Evolutionary conservation across 108 stramenopile species (phyloP).

Genomic region (Pseudonitzschia multiseries): DNA sequence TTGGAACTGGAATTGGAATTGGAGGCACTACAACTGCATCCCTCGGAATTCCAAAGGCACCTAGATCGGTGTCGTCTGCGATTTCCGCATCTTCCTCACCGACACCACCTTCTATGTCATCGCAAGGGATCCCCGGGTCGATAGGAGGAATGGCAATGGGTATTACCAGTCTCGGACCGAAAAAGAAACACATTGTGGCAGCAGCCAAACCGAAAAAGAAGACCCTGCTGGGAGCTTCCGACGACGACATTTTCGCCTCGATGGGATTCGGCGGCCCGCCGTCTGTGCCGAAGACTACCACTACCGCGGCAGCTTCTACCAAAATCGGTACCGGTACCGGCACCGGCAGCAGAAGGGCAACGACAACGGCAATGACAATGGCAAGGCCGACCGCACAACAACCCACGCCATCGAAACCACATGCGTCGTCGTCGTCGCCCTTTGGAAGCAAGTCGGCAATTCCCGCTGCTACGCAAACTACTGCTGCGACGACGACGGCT

Average conservation of each 20-base stretch:
- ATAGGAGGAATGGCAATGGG: constrained; percentile 1
- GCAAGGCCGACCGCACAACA: neutral
- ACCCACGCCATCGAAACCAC: neutral
- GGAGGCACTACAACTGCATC: no score
- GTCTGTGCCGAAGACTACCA: no score
- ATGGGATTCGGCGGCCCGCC: constrained; percentile 43
- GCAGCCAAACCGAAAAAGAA: constrained; percentile 14
- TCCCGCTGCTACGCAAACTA: neutral
- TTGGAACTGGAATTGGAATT: no score
- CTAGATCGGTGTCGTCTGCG: neutral
- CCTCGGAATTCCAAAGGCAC: no score
- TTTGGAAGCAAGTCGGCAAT: neutral
- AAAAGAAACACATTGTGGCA: neutral
- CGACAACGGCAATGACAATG: neutral
- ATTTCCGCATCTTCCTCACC: constrained; percentile 1
- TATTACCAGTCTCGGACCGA: constrained; percentile 26
- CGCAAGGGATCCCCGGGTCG: neutral
- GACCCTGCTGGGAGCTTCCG: constrained; percentile 9
- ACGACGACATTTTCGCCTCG: constrained; percentile 61
- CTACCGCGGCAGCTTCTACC: no score
- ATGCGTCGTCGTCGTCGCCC: no score
- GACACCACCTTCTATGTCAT: neutral
- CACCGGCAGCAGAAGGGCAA: constrained; percentile 27
- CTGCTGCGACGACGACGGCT: neutral
- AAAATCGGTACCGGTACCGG: no score